Conservation (phyloP, 2,329 filamentous ascomycete species). For the Xylariaceae sp. region DNA sequence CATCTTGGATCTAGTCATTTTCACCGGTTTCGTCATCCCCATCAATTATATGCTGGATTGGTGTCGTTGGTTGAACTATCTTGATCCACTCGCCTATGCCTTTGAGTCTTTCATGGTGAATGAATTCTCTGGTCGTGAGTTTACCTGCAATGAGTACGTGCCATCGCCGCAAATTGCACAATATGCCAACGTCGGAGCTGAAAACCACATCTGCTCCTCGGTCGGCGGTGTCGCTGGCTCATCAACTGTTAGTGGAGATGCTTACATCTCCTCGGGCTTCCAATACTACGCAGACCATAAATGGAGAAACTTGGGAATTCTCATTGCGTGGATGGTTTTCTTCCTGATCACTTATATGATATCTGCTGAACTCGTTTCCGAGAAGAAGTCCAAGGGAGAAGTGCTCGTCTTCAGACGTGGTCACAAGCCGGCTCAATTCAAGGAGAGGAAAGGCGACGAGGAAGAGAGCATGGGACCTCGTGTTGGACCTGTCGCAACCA, state of each 20-base stretch:
- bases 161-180: conserved; percentile 35
- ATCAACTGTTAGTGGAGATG: conserved; percentile 53
- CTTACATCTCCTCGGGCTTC: conserved; percentile 54
- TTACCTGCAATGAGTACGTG: conserved; percentile 47
- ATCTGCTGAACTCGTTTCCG: conserved; percentile 63
- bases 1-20: conserved; percentile 66
- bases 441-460: conserved; percentile 60
- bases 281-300: conserved; percentile 56
- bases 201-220: conserved; percentile 55
- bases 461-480: conserved; percentile 51
- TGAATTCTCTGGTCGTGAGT: conserved; percentile 70
- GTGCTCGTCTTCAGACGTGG: conserved; percentile 72
- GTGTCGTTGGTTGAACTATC: conserved; percentile 80
- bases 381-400: conserved; percentile 71
- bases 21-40: conserved; percentile 68
- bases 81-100: conserved; percentile 75
- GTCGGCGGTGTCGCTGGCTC: conserved; percentile 57
- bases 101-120: conserved; percentile 82
- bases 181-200: conserved; percentile 36
- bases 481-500: conserved; percentile 46
- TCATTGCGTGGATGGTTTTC: conserved; percentile 62
- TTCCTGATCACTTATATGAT: conserved; percentile 62
- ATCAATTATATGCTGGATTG: conserved; percentile 71
- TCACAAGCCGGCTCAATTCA: conserved; percentile 57
- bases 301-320: conserved; percentile 71